Conservation (phyloP, 1,139 yeast species). For the Suhomyces yuchorum region DNA sequence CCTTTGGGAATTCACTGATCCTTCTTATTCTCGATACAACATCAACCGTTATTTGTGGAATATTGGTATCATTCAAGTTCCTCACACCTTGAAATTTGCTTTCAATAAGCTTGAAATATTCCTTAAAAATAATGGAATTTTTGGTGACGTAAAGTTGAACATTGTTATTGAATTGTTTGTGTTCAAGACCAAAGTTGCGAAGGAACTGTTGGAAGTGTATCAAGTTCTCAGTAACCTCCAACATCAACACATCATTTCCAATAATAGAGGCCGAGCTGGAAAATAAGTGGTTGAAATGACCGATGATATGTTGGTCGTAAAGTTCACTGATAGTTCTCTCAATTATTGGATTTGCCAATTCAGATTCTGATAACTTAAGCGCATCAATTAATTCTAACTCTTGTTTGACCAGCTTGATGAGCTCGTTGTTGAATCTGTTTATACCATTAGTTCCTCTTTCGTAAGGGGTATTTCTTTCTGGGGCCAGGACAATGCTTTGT, state of each 20-base stretch:
- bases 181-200: slow-evolving; percentile 14
- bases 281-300: slow-evolving; percentile 17
- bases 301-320: slow-evolving; percentile 20
- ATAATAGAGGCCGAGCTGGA: slow-evolving; percentile 16
- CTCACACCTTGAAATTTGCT: slow-evolving; percentile 46
- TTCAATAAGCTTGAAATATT: slow-evolving; percentile 59
- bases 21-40: slow-evolving; percentile 62
- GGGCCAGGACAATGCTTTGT: slow-evolving; percentile 38
- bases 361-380: slow-evolving; percentile 18
- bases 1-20: slow-evolving; percentile 61
- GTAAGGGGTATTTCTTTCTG: slow-evolving; percentile 45
- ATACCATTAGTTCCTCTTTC: slow-evolving; percentile 69
- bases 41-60: slow-evolving; percentile 71
- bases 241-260: slow-evolving; percentile 38
- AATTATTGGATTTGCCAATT: slow-evolving; percentile 25
- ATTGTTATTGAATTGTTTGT: slow-evolving; percentile 16
- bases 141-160: slow-evolving; percentile 16
- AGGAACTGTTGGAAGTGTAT: slow-evolving; percentile 26
- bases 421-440: slow-evolving; percentile 53
- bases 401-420: slow-evolving; percentile 50
- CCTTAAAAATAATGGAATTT: slow-evolving; percentile 42
- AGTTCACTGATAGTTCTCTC: slow-evolving; percentile 28
- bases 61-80: slow-evolving; percentile 58
- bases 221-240: slow-evolving; percentile 47
- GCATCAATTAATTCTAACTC: slow-evolving; percentile 42